Base-by-base conservation (phyloP, 2,329 filamentous ascomycete species). In the Fusarium longipes region DNA sequence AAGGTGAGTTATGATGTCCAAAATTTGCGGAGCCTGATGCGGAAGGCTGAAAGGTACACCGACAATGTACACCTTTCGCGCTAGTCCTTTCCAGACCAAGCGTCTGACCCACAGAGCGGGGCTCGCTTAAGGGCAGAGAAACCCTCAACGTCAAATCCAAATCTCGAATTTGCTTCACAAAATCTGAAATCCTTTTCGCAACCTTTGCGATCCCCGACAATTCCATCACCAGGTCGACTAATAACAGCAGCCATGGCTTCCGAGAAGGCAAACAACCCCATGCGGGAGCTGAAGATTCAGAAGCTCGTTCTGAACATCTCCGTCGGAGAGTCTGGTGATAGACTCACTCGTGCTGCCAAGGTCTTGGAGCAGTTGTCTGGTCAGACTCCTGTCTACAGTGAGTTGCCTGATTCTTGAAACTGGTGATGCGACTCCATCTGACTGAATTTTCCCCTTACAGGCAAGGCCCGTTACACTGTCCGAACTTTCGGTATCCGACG, bases 401-500 rank as follows among this genome's bases (percentile, higher is more conserved):
- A 74, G 89, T 86, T 50, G 22, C 22, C 43, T 29, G 57, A 61
- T 57, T 59, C 32, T 47, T 29, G 51, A 59, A 48, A 50, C 33
- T 57, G 29, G 18, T 36, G 52, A 71, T 67, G 64, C 40, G 32
- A 64, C 52, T 39, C 14, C 39, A 58, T 57, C 62, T 67, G 67
- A 68, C 65, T 18, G 57, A 39, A 54, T 45, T 9, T 14, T 29
- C 55, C 27, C 43, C 52, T 57, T 79, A 94, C 42, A 62, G 92
- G 92, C 93, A 99, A 99, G 92, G 96, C 96, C 84, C 93, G 96
- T 81, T 99, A 98, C 91, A 99, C 96, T 77, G 96, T 99, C 89
- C 95, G 96, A 87, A 98, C 95, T 81, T 99, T 99, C 86, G 96
- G 96, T 91, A 99, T 99, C 90, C 95, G 96, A 84, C 95, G 96